Conservation (phyloP, 768 basidiomycete genomes). For the Guyanaporus albipodus region DNA sequence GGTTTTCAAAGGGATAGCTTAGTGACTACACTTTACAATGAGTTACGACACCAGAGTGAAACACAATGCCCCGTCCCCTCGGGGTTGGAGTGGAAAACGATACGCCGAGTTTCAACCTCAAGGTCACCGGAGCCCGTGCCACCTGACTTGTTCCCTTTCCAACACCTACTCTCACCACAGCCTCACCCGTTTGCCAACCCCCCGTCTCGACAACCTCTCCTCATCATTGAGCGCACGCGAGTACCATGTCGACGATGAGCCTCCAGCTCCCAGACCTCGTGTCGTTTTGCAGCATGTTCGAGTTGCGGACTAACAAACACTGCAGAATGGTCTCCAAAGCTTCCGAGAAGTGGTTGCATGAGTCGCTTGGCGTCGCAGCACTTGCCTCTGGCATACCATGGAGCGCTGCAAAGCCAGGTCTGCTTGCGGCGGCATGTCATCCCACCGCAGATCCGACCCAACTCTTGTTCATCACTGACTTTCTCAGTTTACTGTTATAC, state of each 20-base stretch:
- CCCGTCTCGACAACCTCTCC: background rate
- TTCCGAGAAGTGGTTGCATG: slow-evolving; percentile 29
- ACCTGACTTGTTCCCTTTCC: slow-evolving; percentile 3
- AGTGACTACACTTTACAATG: background rate
- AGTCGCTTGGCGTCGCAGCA: slow-evolving; percentile 16
- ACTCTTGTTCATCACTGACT: slow-evolving; percentile 48
- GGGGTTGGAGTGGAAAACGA: slow-evolving; percentile 17
- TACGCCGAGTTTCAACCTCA: slow-evolving; percentile 6
- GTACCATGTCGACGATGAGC: slow-evolving; percentile 20
- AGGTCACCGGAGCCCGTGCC: background rate
- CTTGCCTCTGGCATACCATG: slow-evolving; percentile 23
- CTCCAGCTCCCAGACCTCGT: slow-evolving; percentile 31
- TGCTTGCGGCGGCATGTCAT: slow-evolving; percentile 57
- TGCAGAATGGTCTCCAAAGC: slow-evolving; percentile 25
- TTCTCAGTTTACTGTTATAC: slow-evolving; percentile 42
- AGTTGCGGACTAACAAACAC: slow-evolving; percentile 28
- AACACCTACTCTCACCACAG: slow-evolving; percentile 6
- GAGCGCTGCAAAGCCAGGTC: slow-evolving; percentile 38
- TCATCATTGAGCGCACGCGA: background rate
- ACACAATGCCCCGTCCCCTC: slow-evolving; percentile 17
- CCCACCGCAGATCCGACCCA: slow-evolving; percentile 57
- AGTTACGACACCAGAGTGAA: slow-evolving; percentile 1
- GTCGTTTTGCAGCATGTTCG: slow-evolving; percentile 22
- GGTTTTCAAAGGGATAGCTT: slow-evolving; percentile 17
- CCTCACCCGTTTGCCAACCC: background rate